Evolutionary conservation across 768 basidiomycete species (phyloP), one percentile per base, ranked within the genome.

Genomic region (Suillus discolor): DNA sequence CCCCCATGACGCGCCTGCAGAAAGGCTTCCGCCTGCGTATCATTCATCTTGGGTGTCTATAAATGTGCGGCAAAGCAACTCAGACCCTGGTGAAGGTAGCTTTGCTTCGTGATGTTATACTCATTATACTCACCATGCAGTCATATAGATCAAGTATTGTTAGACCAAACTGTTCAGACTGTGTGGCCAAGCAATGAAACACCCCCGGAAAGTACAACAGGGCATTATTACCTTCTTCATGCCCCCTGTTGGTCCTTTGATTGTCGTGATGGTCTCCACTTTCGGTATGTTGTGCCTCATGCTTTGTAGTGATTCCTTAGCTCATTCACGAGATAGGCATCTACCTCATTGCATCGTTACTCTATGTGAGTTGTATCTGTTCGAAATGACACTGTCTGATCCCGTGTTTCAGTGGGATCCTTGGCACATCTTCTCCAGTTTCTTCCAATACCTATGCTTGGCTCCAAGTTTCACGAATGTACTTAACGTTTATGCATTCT

Each of bases 391-490:
- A 64, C 62, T 16, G 25, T 18, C 57, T 65, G 62, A 73, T 31
- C 41, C 62, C 28, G 25, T 51, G n/a, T 59, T 66, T 38, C 67
- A 95, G 92, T 89, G 93, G 67, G 96, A 98, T 78, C 96, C 96
- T 6, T 98, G 96, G 96, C 96, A 98, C 78, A 91, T 99, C 89
- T 89, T 96, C 78, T 93, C 93, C 31, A 95, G 93, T 71, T 95
- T 97, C 84, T 80, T 90, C 70, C 96, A 96, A 75, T 97, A 96
- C 75, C 80, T 97, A 61, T 89, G 89, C 72, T 78, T 99, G 65
- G 97, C 97, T 13, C 93, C 94, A 1, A 93, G 91, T 71, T 97
- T 97, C 80, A 96, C 91, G 42, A 98, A 97, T 75, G 90, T 99
- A 54, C 85, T 97, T 71, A 97, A 97, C 78, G 93, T 96, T 44